phyloP scores from a whole-genome alignment of 805 yeast species.

The Yamadazyma ubonensis region DNA sequence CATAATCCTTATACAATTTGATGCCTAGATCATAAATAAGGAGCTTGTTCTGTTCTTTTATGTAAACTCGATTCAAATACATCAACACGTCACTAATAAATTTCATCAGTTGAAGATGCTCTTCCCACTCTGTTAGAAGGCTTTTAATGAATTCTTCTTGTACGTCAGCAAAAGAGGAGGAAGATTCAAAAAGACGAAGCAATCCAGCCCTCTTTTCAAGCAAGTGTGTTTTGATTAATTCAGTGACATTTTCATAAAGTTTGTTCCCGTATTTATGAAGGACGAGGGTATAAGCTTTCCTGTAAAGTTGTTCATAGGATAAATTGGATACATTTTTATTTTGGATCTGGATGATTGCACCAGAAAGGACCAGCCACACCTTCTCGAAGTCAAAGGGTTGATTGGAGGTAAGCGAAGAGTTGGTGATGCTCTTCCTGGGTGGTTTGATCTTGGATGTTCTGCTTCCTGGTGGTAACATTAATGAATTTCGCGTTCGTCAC shows the following conservation, averaged over 20 bases:
- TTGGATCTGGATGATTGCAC: conserved; percentile 72
- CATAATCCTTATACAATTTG: conserved; percentile 57
- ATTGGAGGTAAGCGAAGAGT: conserved; percentile 21
- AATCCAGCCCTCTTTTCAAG: conserved; percentile 20
- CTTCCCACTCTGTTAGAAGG: conserved; percentile 59
- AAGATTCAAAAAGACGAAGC: conserved; percentile 16
- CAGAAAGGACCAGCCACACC: conserved; percentile 62
- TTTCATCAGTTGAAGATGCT: conserved; percentile 68
- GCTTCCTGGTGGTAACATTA: conserved; percentile 35
- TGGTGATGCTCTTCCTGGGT: conserved; percentile 46
- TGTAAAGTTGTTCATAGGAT: conserved; percentile 79
- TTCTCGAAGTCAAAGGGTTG: conserved; percentile 55
- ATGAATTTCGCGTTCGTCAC: neutral
- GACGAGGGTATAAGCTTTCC: conserved; percentile 76
- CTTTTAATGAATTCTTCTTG: conserved; percentile 36
- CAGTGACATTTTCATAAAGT: conserved; percentile 60
- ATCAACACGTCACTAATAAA: conserved; percentile 80
- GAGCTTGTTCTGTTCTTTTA: conserved; percentile 63
- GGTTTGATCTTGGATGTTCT: conserved; percentile 63
- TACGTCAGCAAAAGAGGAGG: conserved; percentile 5
- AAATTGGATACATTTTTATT: conserved; percentile 67
- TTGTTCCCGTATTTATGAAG: conserved; percentile 64
- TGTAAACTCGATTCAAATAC: conserved; percentile 84
- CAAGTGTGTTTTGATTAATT: conserved; percentile 49
- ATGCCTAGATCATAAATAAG: conserved; percentile 74